A percentile compares a stretch with the other conserved stretches of the same genome.
phyloP scores from a whole-genome alignment of 1,284 basidiomycete species.

The Mycena sp. region DNA sequence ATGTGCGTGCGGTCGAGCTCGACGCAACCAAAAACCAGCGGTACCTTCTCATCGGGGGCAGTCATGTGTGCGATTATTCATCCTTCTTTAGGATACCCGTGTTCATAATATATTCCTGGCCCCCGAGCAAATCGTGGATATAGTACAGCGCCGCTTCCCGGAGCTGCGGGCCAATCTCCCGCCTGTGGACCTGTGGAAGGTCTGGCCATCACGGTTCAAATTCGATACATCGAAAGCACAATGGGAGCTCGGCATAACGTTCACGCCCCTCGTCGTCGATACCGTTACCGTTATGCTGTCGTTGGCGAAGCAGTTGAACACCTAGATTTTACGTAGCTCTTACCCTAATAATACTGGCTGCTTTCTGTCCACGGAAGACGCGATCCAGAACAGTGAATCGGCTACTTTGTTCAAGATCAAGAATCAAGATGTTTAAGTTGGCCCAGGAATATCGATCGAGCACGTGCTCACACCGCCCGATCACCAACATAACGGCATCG shows the following conservation, averaged over 20 bases:
- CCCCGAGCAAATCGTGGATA: slow-evolving; percentile 19
- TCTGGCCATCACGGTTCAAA: neutral
- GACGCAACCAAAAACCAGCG: slow-evolving; percentile 18
- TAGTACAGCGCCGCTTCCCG: slow-evolving; percentile 19
- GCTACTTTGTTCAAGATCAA: too few relatives aligned
- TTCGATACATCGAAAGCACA: slow-evolving; percentile 19
- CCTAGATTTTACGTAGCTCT: too few relatives aligned
- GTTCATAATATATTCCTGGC: neutral
- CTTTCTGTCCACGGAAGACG: too few relatives aligned
- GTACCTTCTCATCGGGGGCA: too few relatives aligned
- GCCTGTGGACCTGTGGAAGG: too few relatives aligned
- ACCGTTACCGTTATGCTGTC: slow-evolving; percentile 1
- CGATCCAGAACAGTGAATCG: too few relatives aligned
- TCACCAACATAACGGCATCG: too few relatives aligned
- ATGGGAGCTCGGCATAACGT: slow-evolving; percentile 16
- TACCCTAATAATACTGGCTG: too few relatives aligned
- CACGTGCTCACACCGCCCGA: too few relatives aligned
- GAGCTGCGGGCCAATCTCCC: slow-evolving; percentile 13
- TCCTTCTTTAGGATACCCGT: neutral
- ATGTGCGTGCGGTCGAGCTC: slow-evolving; percentile 26
- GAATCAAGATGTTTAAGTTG: too few relatives aligned
- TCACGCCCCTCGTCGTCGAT: slow-evolving; percentile 6
- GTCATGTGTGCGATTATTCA: slow-evolving; percentile 4
- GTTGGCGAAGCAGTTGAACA: neutral
- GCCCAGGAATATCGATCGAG: too few relatives aligned